Evolutionary conservation across 768 basidiomycete species (phyloP).

Genomic region (Russula dissimulans): DNA sequence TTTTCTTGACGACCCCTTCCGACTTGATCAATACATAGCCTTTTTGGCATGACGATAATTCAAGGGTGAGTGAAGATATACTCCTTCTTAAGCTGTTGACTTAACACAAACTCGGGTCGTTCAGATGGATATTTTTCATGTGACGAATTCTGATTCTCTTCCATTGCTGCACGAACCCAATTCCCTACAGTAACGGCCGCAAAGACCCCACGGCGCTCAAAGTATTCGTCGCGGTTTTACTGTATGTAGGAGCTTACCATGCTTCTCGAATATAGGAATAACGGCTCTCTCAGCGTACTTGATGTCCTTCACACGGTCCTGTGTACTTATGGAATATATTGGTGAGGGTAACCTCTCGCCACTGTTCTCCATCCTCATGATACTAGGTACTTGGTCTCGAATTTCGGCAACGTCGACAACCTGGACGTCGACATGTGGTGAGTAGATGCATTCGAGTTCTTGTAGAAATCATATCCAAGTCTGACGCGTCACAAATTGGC

Average conservation of each 20-base stretch:
- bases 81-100: too few relatives aligned
- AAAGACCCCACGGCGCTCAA: neutral
- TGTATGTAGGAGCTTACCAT: neutral
- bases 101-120: too few relatives aligned
- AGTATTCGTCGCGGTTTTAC: neutral
- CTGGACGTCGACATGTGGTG: slow-evolving; percentile 35
- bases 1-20: neutral
- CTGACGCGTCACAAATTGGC: neutral
- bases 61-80: neutral
- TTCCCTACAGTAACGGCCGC: neutral
- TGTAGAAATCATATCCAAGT: neutral
- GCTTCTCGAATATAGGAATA: neutral
- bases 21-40: neutral
- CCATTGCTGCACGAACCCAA: neutral
- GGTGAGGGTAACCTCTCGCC: slow-evolving; percentile 25
- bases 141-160: neutral
- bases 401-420: slow-evolving; percentile 33
- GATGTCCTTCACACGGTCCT: slow-evolving; percentile 38
- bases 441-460: slow-evolving; percentile 4
- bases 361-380: neutral
- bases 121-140: too few relatives aligned
- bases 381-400: slow-evolving; percentile 38
- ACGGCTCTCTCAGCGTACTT: slow-evolving; percentile 25
- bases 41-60: neutral
- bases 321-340: slow-evolving; percentile 38